Base-by-base conservation (phyloP, 78 protist species). In the Paratrimastix pyriformis region DNA sequence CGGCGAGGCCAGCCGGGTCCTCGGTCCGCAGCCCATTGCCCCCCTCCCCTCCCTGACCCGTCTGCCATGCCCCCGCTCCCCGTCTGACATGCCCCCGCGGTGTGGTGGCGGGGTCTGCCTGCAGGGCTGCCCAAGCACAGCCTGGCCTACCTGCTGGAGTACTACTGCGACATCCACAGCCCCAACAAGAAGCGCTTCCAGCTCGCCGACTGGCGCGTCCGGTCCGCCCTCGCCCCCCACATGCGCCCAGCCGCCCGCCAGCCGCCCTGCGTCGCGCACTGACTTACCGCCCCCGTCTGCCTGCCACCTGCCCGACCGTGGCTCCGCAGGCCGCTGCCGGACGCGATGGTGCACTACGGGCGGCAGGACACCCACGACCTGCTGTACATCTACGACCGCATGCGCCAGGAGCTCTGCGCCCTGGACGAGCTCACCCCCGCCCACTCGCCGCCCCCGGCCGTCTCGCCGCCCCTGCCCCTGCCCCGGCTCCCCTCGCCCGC, bases 311-410 rank as follows among this genome's bases (percentile, higher is more conserved):
- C 9, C 21, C 6, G 37, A 2, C 58, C 54, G 38, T 73, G 68
- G 69, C 54, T 65, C 6, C 7, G 8, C 39, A 65, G 94, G 2
- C 98, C 98, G 21, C 74, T 97, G 6, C 77, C 98, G 0, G 89
- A 9, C 0, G 97, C 91, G 62, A 88, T 93, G 97, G 24, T 80
- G 18, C 45, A 48, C n/a, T 95, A 95, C 65, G 99, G 98, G 1
- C 71, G 97, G 1, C 80, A 75, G 55, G 99, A 97, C 86, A 94
- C 98, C 48, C 99, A 97, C 83, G 91, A 86, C 60, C 85, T 97
- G 52, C 86, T 93, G 39, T 91, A 82, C 74, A 70, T 91, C 33
- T 84, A n/a, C n/a, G n/a, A n/a, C n/a, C n/a, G n/a, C n/a, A n/a
- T n/a, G n/a, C n/a, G n/a, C n/a, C n/a, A n/a, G n/a, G n/a, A n/a